Conservation (phyloP, 345 rosid species). For the Acer negundo region DNA sequence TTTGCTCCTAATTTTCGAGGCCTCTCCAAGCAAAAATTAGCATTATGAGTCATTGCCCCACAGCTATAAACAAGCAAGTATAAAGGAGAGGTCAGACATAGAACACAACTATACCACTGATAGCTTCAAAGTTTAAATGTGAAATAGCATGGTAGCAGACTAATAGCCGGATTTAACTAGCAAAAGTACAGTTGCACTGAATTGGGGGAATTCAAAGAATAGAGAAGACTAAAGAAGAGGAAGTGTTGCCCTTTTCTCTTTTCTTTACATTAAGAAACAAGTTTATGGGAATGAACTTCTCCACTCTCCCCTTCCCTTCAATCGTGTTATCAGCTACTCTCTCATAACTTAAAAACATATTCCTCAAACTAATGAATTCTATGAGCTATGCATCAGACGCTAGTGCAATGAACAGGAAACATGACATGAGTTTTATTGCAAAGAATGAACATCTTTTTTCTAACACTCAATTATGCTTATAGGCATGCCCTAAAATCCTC, state of each 20-base stretch:
- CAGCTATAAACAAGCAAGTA: slow-evolving; percentile 48
- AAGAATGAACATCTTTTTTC: background rate
- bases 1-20: slow-evolving; percentile 73
- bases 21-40: slow-evolving; percentile 77
- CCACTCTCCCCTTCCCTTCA: background rate
- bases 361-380: background rate
- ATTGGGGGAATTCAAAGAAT: slow-evolving; percentile 1
- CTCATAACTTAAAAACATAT: background rate
- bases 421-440: background rate
- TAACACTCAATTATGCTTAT: background rate
- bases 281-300: no score
- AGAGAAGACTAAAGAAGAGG: background rate
- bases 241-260: background rate
- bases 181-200: background rate
- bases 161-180: background rate
- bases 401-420: background rate
- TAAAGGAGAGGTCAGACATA: background rate
- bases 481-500: slow-evolving; percentile 1
- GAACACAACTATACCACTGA: background rate
- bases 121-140: background rate
- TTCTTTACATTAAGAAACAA: background rate
- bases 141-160: background rate
- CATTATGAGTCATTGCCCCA: slow-evolving; percentile 84
- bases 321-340: background rate
- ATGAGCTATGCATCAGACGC: no score